phyloP scores from a whole-genome alignment of 768 basidiomycete species.

The Holtermanniella nyarrowii region DNA sequence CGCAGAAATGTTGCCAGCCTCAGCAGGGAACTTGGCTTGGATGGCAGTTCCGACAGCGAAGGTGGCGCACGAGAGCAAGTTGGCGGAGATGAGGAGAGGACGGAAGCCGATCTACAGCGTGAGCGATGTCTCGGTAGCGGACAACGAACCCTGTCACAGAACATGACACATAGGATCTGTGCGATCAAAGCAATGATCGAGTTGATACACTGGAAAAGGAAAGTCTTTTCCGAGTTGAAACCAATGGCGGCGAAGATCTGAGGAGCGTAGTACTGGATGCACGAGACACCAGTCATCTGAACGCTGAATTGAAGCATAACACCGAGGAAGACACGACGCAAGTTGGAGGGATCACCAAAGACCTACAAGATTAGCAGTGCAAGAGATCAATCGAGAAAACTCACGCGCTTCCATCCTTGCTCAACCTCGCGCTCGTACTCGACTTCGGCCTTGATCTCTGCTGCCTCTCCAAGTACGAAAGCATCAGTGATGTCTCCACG shows the following conservation, averaged over 20 bases:
- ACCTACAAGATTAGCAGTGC: conserved; percentile 47
- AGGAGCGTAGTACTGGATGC: conserved; percentile 53
- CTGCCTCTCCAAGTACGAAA: conserved; percentile 45
- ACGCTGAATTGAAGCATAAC: conserved; percentile 50
- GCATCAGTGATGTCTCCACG: conserved; percentile 46
- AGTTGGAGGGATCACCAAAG: conserved; percentile 27
- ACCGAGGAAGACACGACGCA: conserved; percentile 16
- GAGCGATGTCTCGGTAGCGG: too few species aligned
- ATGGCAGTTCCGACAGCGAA: too few species aligned
- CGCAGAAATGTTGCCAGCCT: too few species aligned
- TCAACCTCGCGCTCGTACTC: conserved; percentile 41
- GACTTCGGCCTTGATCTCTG: conserved; percentile 45
- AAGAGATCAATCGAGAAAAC: conserved; percentile 29
- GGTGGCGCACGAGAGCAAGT: too few species aligned
- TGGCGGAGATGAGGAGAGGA: too few species aligned
- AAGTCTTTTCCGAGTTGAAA: conserved; percentile 44
- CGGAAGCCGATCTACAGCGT: too few species aligned
- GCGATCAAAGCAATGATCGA: conserved; percentile 50
- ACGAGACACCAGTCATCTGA: conserved; percentile 54
- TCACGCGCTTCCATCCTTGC: conserved; percentile 41
- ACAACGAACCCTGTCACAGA: conserved; percentile 44
- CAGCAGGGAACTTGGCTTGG: too few species aligned
- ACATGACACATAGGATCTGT: conserved; percentile 46
- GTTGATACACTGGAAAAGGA: conserved; percentile 51
- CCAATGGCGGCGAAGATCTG: conserved; percentile 47